These are phyloP conservation scores for Elaphomyces granulatus DNA, from an alignment of 495 filamentous ascomycete species.

Conservation along the genomic window DNA sequence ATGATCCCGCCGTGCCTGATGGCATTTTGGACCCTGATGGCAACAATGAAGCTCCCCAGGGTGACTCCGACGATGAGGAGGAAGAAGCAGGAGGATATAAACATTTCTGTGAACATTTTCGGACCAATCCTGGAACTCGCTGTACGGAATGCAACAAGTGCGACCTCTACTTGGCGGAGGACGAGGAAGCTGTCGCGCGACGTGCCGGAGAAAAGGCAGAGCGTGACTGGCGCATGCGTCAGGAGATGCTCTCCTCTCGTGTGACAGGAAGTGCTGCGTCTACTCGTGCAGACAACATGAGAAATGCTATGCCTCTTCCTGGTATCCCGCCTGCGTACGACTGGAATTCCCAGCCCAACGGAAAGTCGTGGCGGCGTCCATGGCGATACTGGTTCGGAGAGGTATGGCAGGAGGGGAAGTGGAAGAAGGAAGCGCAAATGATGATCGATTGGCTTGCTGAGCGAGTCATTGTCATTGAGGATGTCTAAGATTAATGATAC, in stretches of 20 bases:
- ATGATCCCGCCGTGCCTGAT: conserved; percentile 5
- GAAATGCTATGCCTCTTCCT: neutral
- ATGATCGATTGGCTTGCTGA: conserved; percentile 35
- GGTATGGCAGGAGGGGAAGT: conserved; percentile 25
- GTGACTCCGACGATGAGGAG: conserved; percentile 15
- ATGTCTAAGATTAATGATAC: too few species aligned
- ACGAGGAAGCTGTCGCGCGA: conserved; percentile 63
- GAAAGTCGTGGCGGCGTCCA: conserved; percentile 2
- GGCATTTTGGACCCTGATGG: conserved; percentile 4
- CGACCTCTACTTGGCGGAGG: conserved; percentile 77
- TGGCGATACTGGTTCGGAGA: conserved; percentile 27
- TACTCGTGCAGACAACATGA: neutral
- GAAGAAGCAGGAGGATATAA: conserved; percentile 56
- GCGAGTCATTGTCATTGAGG: conserved; percentile 24
- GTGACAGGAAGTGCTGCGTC: conserved; percentile 5
- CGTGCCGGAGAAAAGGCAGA: conserved; percentile 70
- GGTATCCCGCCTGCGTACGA: neutral
- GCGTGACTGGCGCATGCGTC: conserved; percentile 58
- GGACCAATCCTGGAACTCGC: conserved; percentile 48
- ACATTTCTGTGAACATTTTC: conserved; percentile 94
- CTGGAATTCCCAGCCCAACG: neutral
- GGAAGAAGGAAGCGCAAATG: conserved; percentile 31
- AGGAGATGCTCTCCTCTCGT: conserved; percentile 31
- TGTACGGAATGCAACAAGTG: conserved; percentile 76
- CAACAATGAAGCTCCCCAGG: conserved; percentile 8